Base-by-base conservation (phyloP, 257 asterid genomes). In the Verbascum thapsus region DNA sequence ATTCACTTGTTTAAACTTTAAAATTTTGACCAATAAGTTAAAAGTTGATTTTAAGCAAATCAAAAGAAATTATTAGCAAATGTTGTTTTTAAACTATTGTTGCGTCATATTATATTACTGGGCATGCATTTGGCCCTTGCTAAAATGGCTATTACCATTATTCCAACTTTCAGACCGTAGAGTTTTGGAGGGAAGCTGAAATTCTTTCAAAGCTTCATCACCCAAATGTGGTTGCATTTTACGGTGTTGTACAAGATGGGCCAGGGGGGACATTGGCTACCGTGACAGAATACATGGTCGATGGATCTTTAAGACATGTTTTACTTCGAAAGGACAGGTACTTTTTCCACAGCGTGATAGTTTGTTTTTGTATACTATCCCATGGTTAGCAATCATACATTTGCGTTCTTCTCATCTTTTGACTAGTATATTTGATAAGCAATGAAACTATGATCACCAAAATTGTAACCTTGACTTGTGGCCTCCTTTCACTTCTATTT, bases 191-290 rank as follows among this genome's bases (percentile, higher is more conserved):
- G 70, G 94, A 85, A 78, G 90, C 94, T 62, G 87, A 80, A 51
- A 85, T 85, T 68, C 85, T 85, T 18, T 85, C 94, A 19, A 82
- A 80, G 81, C 90, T 85, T 78, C 94, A 85, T 66, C 94, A 85
- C 82, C 94, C 94, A 8, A 85, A 85, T 66, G 90, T 85, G 74
- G 87, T 85, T 56, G 94, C 94, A 45, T 85, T 80, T 72, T 85
- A 85, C 51, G 94, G 94, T 69, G 94, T 83, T 22, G 94, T 85
- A 64, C 80, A 80, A 73, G 94, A 85, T 68, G 94, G 90, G 53
- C 87, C 89, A 6, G 94, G 90, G 48, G 94, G 79, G 38, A 85
- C 94, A 41, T 42, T 85, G 74, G 94, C 94, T 66, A 80, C 94
- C 35, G 90, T 85, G 53, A 72, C 94, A 1, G 94, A 85, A 57